Base-by-base conservation (phyloP, 805 yeast genomes). In the Candida loeiensis region DNA sequence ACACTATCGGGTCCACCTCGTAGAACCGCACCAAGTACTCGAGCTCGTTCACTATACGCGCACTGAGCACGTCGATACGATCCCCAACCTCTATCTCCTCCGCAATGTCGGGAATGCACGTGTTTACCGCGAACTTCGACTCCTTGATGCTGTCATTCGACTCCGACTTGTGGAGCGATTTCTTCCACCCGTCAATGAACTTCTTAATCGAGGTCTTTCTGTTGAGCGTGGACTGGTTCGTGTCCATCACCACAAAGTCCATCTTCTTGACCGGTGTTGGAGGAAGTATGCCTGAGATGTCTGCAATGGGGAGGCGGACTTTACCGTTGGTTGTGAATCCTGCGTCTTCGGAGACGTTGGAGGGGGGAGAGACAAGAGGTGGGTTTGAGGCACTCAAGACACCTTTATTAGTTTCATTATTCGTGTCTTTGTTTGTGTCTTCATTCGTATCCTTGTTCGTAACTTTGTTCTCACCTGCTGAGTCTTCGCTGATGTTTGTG, bases 181-280 rank as follows among this genome's bases (percentile, higher is more conserved):
- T 64, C 36, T 61, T 67, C 72, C 72, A 70, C n/a, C 68, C 63
- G 36, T 63, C 71, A 26, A 69, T 58, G 24, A 69, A 51, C 42
- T 54, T 61, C 44, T 64, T 67, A 20, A 69, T 49, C 2, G 72
- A 64, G 19, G 49, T 56, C 36, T 59, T 65, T 34, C 73, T 47
- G 22, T 45, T 49, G 24, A 65, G 20, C 9, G 54, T 59, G 32
- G 40, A 45, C 18, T 25, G 36, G 18, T 20, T 20, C 15, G 27
- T 5, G 11, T 21, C 34, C 18, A 26, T 16, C 29, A 59, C 43
- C 11, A 47, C 51, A 45, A 54, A 54, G 25, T 76, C 81, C 72
- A 80, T 73, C 46, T 76, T 80, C 53, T 75, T 81, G 6, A 77
- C 79, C 0, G 87, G 90, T 0, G 89, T 82, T 3, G 81, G 77